Evolutionary conservation across 306 rosid genomes (phyloP).

Genomic region (Prunus persica): DNA sequence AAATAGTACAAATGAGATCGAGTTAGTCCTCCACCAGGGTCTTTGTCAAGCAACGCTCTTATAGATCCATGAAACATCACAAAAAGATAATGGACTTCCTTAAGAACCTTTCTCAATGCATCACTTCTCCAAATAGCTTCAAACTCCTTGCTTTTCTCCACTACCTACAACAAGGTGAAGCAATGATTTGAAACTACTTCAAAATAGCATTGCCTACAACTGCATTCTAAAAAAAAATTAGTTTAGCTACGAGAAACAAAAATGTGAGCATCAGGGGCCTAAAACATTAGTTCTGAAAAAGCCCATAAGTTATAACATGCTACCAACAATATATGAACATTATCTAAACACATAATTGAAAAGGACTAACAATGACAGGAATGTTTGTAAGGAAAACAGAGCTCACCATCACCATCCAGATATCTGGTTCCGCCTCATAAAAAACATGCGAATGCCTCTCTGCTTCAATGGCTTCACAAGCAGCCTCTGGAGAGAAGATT

Average conservation of each 20-base stretch:
- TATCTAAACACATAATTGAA: no score
- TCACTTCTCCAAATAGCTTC: conserved; percentile 81
- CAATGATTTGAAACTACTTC: background rate
- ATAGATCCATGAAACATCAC: conserved; percentile 83
- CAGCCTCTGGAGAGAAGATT: conserved; percentile 87
- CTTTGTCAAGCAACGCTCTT: conserved; percentile 80
- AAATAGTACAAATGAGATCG: conserved; percentile 79
- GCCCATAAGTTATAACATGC: background rate
- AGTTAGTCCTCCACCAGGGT: conserved; percentile 68
- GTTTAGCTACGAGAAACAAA: no score
- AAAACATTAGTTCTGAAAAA: no score
- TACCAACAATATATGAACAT: background rate
- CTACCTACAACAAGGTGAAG: conserved; percentile 52
- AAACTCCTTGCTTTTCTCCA: conserved; percentile 78
- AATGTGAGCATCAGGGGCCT: no score
- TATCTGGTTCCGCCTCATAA: conserved; percentile 81
- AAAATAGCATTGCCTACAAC: background rate
- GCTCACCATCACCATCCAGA: conserved; percentile 90
- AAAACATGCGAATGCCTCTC: conserved; percentile 82
- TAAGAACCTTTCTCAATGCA: conserved; percentile 75
- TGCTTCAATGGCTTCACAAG: conserved; percentile 89
- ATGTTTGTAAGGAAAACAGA: background rate
- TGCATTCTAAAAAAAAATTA: background rate
- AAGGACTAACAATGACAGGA: background rate
- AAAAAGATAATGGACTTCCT: conserved; percentile 85